These are phyloP conservation scores for Rhodotorula sp. DNA, from an alignment of 1,284 basidiomycete genomes.

Conservation along the genomic window DNA sequence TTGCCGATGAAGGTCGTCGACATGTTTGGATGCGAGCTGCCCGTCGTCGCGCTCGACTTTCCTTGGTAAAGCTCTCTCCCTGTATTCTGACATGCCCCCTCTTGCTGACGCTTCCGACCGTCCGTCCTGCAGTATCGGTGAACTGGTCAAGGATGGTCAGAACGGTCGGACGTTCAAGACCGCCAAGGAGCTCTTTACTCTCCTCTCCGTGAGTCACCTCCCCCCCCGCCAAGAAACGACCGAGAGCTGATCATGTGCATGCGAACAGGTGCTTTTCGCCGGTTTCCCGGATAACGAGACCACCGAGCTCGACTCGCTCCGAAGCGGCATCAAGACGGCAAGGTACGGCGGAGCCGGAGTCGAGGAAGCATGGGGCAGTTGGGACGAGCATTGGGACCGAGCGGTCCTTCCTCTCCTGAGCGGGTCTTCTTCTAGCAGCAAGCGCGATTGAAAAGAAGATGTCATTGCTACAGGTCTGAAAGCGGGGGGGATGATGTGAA, in stretches of 20 bases:
- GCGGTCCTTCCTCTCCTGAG: slow-evolving; percentile 61
- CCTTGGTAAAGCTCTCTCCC: slow-evolving; percentile 60
- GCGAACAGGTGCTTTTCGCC: slow-evolving; percentile 54
- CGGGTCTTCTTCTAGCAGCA: not conserved
- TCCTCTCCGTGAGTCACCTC: slow-evolving; percentile 54
- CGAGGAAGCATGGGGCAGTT: slow-evolving; percentile 64
- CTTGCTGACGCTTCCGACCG: not conserved
- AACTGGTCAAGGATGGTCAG: slow-evolving; percentile 76
- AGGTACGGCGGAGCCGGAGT: slow-evolving; percentile 10
- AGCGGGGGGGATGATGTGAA: too few relatives aligned
- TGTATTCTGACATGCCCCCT: not conserved
- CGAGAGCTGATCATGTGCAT: not conserved
- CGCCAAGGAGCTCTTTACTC: slow-evolving; percentile 66
- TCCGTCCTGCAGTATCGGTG: slow-evolving; percentile 62
- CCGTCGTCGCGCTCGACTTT: slow-evolving; percentile 87
- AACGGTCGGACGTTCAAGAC: slow-evolving; percentile 79
- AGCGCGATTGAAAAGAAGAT: not conserved
- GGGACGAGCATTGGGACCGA: slow-evolving; percentile 79
- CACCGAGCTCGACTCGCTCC: slow-evolving; percentile 24
- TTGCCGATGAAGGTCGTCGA: slow-evolving; percentile 99
- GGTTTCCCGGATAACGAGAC: slow-evolving; percentile 55
- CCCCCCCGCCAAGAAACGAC: slow-evolving; percentile 13
- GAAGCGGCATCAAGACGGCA: slow-evolving; percentile 25
- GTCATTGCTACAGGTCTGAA: not conserved
- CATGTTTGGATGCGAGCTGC: slow-evolving; percentile 95